A percentile compares a stretch with the other conserved stretches of the same genome.
Evolutionary conservation across 2,329 filamentous ascomycete species (phyloP).

Genomic region (Sclerotinia borealis): DNA sequence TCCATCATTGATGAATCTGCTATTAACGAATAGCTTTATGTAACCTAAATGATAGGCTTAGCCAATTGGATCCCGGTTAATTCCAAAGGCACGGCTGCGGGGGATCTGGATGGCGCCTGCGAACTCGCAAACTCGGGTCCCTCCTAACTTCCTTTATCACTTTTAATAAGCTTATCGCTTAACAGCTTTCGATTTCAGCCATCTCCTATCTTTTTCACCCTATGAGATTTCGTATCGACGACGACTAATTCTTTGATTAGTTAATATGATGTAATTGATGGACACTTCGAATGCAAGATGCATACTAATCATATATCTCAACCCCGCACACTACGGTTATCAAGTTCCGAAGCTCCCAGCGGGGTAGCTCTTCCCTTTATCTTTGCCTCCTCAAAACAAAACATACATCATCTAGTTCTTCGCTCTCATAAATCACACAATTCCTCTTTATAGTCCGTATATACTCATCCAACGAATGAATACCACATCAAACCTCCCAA

Average conservation of each 20-base stretch:
- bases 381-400: not conserved
- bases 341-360: not conserved
- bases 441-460: too few relatives aligned
- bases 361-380: not conserved
- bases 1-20: too few relatives aligned
- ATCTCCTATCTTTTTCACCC: not conserved
- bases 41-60: too few relatives aligned
- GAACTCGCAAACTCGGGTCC: too few relatives aligned
- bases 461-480: not conserved
- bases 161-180: not conserved
- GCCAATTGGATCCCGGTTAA: not conserved
- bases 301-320: not conserved
- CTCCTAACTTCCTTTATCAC: not conserved
- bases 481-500: not conserved
- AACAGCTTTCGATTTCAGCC: not conserved
- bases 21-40: not conserved
- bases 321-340: not conserved
- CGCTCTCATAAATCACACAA: not conserved
- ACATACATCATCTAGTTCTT: not conserved
- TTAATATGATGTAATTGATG: not conserved
- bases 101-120: too few relatives aligned
- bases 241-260: not conserved
- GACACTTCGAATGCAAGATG: not conserved
- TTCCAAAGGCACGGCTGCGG: not conserved
- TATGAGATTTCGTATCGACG: not conserved